Base-by-base conservation (phyloP, 345 rosid genomes). In the Linum lewisii region DNA sequence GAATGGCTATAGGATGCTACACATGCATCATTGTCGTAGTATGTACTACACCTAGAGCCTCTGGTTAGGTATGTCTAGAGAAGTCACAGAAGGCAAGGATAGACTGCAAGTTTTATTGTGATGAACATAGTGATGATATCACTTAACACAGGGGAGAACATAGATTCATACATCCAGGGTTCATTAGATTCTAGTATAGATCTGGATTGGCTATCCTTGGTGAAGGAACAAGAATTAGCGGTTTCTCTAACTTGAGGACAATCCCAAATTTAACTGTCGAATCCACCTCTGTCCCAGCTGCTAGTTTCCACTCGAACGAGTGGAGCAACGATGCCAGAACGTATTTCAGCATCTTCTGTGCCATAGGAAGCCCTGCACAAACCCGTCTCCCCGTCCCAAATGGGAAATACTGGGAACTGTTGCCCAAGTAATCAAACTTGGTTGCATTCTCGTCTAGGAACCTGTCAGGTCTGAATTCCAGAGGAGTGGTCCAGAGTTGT, bases 401-500 rank as follows among this genome's bases (percentile, higher is more conserved):
- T 10, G 47, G 47, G 47, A 42, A 10, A 15, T 42, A 42, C 47
- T 10, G 47, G 47, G 8, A 7, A 42, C 47, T 10, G 13, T 15
- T 42, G 14, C 47, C 47, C 18, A 42, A 42, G 47, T 42, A 42
- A 42, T 42, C 47, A 15, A 42, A 42, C 47, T 42, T 42, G 47
- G 47, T 9, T 42, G 47, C 47, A 42, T 42, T 42, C 47, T 42
- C 11, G 47, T 42, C 47, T 42, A 42, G 47, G 47, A 42, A 15
- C 58, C 79, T 69, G 42, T 77, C 74, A 0, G 79, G 81, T 20
- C 11, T 11, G 34, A 80, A 75, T 18, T 74, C 74, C 5, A 15
- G 11, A 0, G 81, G 81, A 13, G 66, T 54, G 1, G 14, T 10
- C 47, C 84, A 77, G 38, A 72, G 5, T 6, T 58, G 18, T 13